Base-by-base conservation (phyloP, 495 filamentous ascomycete genomes). In the Glonium stellatum region DNA sequence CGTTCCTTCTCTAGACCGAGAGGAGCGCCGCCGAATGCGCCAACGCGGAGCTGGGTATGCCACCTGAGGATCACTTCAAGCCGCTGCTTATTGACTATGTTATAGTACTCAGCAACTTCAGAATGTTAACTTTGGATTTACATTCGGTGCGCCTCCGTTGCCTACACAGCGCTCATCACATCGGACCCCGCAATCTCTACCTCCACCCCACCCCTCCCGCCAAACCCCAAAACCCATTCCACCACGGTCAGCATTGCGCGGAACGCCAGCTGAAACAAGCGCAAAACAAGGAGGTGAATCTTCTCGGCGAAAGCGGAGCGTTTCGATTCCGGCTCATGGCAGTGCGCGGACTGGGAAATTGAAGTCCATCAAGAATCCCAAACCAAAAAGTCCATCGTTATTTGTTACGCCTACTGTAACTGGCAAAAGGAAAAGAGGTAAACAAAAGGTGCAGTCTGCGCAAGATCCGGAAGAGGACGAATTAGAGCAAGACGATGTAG, bases 11-110 rank as follows among this genome's bases (percentile, higher is more conserved):
- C 36, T 58, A 79, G 78, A 76, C 70, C 76, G 80, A 70, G 72
- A 80, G 68, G 79, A 82, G 71, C 76, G 79, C 66, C 72, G 71
- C 70, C 73, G 78, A 67, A 82, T 82, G 77, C 80, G 80, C 64
- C 79, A 81, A 72, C 79, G 80, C 67, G 80, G 80, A 71, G 80
- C 80, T 70, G 80, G 73, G 79, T 82, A 78, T 69, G 47, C 36
- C 35, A 60, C 64, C 18, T 18, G 13, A 44, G 18, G 39, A 44
- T 44, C 39, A 13, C 12, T 44, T 44, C 6, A 31, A 31, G 39
- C 39, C 4, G 18, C 12, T 44, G 2, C 39, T 13, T 18, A 44
- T 44, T 44, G 18, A 44, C 39, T 15, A 13, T 13, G 10, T 18
- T 1, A 44, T 46, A 64, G 66, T 19, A 57, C 55, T 5, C 48